Conservation (phyloP, 768 basidiomycete genomes). For the Mycena metata region DNA sequence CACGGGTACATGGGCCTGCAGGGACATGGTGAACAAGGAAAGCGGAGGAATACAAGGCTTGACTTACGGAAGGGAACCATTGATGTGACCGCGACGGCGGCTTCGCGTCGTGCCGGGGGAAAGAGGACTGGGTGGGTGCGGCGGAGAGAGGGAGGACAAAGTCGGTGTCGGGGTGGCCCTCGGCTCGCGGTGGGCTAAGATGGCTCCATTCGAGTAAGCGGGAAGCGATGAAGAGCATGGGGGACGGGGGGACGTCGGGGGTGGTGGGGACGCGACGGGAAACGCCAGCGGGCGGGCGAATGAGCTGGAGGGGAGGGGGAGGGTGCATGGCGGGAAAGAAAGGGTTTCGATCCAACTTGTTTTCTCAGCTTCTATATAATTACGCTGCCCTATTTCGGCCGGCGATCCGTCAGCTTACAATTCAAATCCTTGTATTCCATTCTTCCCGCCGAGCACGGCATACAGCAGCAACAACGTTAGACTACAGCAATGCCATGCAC, state of each 20-base stretch:
- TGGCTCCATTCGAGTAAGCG: constrained; percentile 69
- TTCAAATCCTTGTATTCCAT: too few relatives aligned
- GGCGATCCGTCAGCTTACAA: too few relatives aligned
- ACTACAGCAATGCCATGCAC: not conserved
- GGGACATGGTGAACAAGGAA: constrained; percentile 16
- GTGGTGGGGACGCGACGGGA: constrained; percentile 30
- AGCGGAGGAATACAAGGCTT: constrained; percentile 13
- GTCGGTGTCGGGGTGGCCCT: constrained; percentile 59
- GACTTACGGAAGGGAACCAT: constrained; percentile 50
- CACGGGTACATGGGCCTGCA: constrained; percentile 57
- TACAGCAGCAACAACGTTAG: too few relatives aligned
- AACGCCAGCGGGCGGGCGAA: constrained; percentile 23
- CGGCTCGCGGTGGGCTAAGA: constrained; percentile 56
- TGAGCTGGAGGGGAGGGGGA: not conserved
- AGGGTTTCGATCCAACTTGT: too few relatives aligned
- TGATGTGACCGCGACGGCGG: constrained; percentile 25
- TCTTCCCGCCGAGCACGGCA: too few relatives aligned
- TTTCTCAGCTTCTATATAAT: too few relatives aligned
- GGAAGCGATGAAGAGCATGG: constrained; percentile 68
- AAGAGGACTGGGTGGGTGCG: constrained; percentile 57
- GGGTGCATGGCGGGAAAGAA: not conserved
- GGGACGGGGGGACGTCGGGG: constrained; percentile 44
- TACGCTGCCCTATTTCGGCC: too few relatives aligned
- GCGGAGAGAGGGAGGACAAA: constrained; percentile 69
- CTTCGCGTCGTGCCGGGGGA: constrained; percentile 14